phyloP scores from a whole-genome alignment of 106 monocot species.

The Gastrodia elata region DNA sequence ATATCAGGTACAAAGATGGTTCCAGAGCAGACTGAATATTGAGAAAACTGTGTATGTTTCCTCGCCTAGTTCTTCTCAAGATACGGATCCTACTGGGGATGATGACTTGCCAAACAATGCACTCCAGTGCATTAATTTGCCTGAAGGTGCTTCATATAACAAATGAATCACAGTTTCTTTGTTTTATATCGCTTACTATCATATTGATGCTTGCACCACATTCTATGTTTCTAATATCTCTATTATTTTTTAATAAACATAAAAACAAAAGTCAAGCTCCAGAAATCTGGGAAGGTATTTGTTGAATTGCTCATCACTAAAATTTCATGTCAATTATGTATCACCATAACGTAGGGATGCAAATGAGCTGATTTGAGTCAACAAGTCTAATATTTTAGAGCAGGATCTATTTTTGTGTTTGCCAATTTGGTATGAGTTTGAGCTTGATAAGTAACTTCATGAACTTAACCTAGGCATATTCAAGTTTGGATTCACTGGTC shows the following conservation, averaged over 20 bases:
- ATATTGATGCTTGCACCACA: not conserved
- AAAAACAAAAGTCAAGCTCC: not conserved
- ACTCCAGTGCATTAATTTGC: not conserved
- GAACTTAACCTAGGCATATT: too few relatives aligned
- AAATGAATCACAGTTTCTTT: not conserved
- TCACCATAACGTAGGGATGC: too few relatives aligned
- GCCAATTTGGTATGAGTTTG: too few relatives aligned
- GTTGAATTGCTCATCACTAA: not conserved
- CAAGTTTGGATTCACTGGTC: too few relatives aligned
- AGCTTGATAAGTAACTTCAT: too few relatives aligned
- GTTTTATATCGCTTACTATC: not conserved
- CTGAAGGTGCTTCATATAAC: constrained; percentile 1
- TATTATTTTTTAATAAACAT: not conserved
- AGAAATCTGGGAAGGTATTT: not conserved
- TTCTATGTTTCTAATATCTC: not conserved
- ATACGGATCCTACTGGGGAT: not conserved
- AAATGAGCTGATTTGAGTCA: too few relatives aligned
- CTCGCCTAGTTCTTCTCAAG: not conserved
- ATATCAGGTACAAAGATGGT: constrained; percentile 12
- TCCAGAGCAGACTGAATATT: not conserved
- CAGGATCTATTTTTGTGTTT: too few relatives aligned
- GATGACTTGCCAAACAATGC: not conserved
- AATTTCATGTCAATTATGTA: not conserved
- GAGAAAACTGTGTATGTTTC: not conserved
- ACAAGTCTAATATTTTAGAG: too few relatives aligned